Base-by-base conservation (phyloP, 2,329 filamentous ascomycete species). In the Blastomyces emzantsi region DNA sequence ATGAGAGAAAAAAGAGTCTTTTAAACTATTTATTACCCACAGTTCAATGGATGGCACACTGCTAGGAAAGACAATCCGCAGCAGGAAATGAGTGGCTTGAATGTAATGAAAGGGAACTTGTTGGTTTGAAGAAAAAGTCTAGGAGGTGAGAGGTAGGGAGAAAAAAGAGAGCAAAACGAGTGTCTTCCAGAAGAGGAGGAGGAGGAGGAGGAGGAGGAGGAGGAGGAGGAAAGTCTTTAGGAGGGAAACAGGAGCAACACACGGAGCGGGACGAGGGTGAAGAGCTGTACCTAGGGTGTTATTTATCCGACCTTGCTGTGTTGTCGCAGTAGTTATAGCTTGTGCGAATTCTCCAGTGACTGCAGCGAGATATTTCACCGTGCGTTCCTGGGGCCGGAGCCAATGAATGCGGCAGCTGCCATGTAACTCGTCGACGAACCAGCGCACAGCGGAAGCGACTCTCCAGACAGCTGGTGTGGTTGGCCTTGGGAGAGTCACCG, bases 371-470 rank as follows among this genome's bases (percentile, higher is more conserved):
- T 36, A 55, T 55, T 51, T 55, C 52, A 36, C 28, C 33, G 52
- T 55, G 52, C 41, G 56, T 43, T 43, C 56, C 56, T 59, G 56
- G 30, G 9, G 4, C 56, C 25, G 15, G 36, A 45, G 56, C 56
- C 56, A 45, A 59, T 45, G 56, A 39, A 25, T n/a, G 6, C 3
- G 56, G 56, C 56, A 59, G 41, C 56, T 15, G 56, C 56, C 39
- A 59, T 59, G 56, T 39, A 59, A 19, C 52, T 15, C 22, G 30
- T 43, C 36, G 22, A 30, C 56, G 56, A 59, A 43, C 39, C 39
- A 59, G 56, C 56, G 4, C 56, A 22, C 22, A 45, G 39, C 56
- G 39, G 56, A 59, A 59, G 56, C 52, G 52, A 55, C 52, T 19
- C 33, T 15, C 2, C 25, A 39, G 39, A 17, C 36, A 41, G 39